Base-by-base conservation (phyloP, 2,329 filamentous ascomycete species). In the Kalmusia sp. region DNA sequence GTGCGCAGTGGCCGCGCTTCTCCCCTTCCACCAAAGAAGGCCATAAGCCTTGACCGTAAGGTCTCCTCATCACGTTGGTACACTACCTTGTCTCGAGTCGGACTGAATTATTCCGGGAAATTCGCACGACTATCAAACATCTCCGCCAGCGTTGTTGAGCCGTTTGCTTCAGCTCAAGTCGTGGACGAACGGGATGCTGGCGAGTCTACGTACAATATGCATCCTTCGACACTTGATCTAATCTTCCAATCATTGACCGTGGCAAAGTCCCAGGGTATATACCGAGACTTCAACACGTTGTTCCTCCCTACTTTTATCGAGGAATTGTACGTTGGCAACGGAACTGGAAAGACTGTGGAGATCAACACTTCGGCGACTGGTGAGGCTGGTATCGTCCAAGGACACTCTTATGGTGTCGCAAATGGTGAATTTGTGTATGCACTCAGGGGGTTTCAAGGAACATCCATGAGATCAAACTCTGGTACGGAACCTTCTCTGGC, bases 301-400 rank as follows among this genome's bases (percentile, higher is more conserved):
- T 34, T n/a, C 22, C 12, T 61, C 3, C 58, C 58, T 11, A 51
- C 56, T 9, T 46, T 30, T 39, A 31, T 61, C n/a, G 56, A 47
- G 4, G 53, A 61, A 49, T 7, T 61, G 8, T 59, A 57, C 31
- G 34, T 61, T 7, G 33, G 49, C n/a, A 39, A 25, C 25, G 24
- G 14, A 19, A 17, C 34, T 15, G 6, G n/a, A 9, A 14, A 37
- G n/a, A 37, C 34, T 15, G 34, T 37, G 3, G 7, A 37, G 34
- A 37, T 37, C 15, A 37, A 37, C 15, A 37, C 34, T 9, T 37
- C 34, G 9, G 34, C 34, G 3, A 37, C 34, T 37, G 34, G 34
- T 5, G 15, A 8, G n/a, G 34, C 34, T 19, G 34, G 34, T 37
- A 37, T 37, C 14, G 34, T 37, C 4, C n/a, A 37, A 37, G 34